phyloP scores from a whole-genome alignment of 345 rosid species.

The Microcos paniculata region DNA sequence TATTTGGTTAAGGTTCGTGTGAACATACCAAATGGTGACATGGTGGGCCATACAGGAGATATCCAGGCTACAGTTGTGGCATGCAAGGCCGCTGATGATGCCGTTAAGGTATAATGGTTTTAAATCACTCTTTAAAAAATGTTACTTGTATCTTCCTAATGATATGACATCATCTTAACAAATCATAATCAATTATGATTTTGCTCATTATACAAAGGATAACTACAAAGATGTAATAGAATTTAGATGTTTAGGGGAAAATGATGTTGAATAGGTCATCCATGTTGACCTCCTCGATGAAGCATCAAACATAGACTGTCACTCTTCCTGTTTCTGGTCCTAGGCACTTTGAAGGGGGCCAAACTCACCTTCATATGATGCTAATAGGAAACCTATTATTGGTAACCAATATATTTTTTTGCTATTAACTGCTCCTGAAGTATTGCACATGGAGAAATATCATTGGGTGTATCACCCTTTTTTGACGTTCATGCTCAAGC shows the following conservation, averaged over 20 bases:
- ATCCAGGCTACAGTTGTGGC: slow-evolving; percentile 78
- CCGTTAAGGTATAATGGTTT: slow-evolving; percentile 69
- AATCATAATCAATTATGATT: background rate
- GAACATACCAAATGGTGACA: slow-evolving; percentile 87
- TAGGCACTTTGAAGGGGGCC: background rate
- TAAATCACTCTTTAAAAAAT: slow-evolving; percentile 2
- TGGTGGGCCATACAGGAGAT: slow-evolving; percentile 99
- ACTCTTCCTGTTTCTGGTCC: background rate
- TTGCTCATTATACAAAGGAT: background rate
- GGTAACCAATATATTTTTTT: background rate
- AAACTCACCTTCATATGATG: background rate
- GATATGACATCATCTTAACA: too few species aligned
- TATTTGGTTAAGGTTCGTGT: slow-evolving; percentile 63
- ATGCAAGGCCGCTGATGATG: slow-evolving; percentile 89
- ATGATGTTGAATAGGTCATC: background rate
- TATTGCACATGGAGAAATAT: background rate
- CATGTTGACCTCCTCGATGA: background rate
- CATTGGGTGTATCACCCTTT: background rate
- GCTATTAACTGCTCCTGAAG: background rate
- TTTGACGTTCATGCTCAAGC: background rate
- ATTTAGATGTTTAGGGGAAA: background rate
- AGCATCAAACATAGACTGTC: background rate
- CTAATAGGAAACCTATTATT: background rate
- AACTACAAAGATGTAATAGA: background rate
- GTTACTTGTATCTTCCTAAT: background rate